phyloP scores from a whole-genome alignment of 495 filamentous ascomycete species.

The Trichoderma orchidacearum region DNA sequence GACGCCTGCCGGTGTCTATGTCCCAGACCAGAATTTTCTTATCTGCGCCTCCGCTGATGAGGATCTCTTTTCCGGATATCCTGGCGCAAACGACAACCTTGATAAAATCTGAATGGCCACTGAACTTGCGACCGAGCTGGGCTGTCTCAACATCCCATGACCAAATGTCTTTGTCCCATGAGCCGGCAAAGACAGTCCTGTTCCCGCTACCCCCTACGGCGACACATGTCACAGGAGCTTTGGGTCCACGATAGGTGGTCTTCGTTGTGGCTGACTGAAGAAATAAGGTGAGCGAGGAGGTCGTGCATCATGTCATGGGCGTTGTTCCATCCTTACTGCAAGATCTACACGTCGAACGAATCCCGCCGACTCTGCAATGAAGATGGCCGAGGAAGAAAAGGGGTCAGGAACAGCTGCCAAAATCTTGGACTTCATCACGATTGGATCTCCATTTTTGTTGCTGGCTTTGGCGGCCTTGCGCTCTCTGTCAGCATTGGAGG shows the following conservation, averaged over 20 bases:
- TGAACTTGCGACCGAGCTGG: slow-evolving; percentile 40
- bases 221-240: slow-evolving; percentile 65
- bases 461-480: slow-evolving; percentile 67
- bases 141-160: slow-evolving; percentile 56
- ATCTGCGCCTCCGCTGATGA: slow-evolving; percentile 81
- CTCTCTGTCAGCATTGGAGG: slow-evolving; percentile 54
- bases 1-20: slow-evolving; percentile 44
- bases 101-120: slow-evolving; percentile 83
- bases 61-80: slow-evolving; percentile 43
- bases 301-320: too few species aligned
- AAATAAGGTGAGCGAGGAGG: background rate
- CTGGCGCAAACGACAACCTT: slow-evolving; percentile 51
- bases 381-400: slow-evolving; percentile 41
- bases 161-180: slow-evolving; percentile 88
- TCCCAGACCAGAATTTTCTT: slow-evolving; percentile 79
- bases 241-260: slow-evolving; percentile 55
- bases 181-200: slow-evolving; percentile 63
- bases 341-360: slow-evolving; percentile 57
- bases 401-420: slow-evolving; percentile 64
- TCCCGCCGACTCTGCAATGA: slow-evolving; percentile 73
- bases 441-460: slow-evolving; percentile 73
- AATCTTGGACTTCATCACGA: slow-evolving; percentile 72
- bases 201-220: slow-evolving; percentile 43
- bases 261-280: slow-evolving; percentile 17
- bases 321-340: slow-evolving; percentile 46